Conservation (phyloP, 2,329 filamentous ascomycete genomes). For the Ascochyta pisi region DNA sequence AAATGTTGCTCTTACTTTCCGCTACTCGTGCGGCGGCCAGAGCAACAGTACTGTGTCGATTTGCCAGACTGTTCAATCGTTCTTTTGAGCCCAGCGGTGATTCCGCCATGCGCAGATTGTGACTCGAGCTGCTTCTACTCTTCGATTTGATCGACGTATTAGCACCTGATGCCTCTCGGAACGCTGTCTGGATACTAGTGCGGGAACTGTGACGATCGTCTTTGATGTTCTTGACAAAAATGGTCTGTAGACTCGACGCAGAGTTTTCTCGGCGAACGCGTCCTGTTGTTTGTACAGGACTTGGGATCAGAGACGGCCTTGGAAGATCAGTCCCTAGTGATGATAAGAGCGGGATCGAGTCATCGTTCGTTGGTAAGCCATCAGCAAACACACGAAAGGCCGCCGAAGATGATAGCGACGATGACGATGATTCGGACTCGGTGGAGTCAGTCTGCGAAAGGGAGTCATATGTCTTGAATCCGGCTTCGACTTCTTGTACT, state of each 20-base stretch:
- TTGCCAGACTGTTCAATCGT: constrained; percentile 25
- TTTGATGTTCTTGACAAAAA: constrained; percentile 22
- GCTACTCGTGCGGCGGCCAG: constrained; percentile 27
- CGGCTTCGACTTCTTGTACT: constrained; percentile 25
- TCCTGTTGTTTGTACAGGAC: constrained; percentile 47
- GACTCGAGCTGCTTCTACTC: constrained; percentile 30
- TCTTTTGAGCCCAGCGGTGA: constrained; percentile 20
- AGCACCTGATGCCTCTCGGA: constrained; percentile 27
- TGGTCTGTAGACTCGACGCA: constrained; percentile 46
- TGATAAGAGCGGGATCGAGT: background rate
- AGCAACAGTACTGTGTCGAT: constrained; percentile 30
- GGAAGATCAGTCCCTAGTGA: constrained; percentile 14
- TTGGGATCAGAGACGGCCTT: constrained; percentile 52
- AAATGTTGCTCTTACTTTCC: constrained; percentile 15
- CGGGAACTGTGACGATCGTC: constrained; percentile 38
- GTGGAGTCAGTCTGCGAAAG: constrained; percentile 12
- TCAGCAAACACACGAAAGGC: background rate
- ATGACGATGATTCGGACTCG: constrained; percentile 6
- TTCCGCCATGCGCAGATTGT: constrained; percentile 20
- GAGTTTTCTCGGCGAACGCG: constrained; percentile 50
- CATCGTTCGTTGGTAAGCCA: background rate
- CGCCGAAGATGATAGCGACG: background rate
- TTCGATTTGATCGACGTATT: constrained; percentile 18
- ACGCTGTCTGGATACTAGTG: constrained; percentile 40
- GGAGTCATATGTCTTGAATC: constrained; percentile 14